These are phyloP conservation scores for Cenchrus fungigraminus DNA, from an alignment of 176 grass and related monocot genomes.

Conservation along the genomic window DNA sequence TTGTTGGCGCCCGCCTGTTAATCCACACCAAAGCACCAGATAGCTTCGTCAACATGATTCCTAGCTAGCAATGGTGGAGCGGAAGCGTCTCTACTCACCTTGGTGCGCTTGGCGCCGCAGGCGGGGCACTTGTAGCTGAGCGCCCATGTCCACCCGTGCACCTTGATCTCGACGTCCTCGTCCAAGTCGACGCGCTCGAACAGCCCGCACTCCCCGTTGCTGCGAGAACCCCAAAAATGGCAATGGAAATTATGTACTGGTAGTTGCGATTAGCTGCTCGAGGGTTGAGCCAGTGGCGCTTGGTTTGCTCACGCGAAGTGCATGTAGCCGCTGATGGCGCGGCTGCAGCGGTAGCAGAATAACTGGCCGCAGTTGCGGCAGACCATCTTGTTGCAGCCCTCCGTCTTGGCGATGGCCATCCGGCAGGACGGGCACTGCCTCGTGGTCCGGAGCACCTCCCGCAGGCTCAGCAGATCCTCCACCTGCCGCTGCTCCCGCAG, in stretches of 20 bases:
- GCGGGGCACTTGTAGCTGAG: constrained; percentile 22
- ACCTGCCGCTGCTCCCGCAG: neutral
- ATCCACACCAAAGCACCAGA: neutral
- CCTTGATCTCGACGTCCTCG: neutral
- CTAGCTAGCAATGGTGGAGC: neutral
- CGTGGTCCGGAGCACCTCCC: constrained; percentile 48
- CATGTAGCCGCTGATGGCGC: constrained; percentile 5
- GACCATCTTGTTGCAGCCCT: constrained; percentile 46
- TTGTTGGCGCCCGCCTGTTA: constrained; percentile 56
- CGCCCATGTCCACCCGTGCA: constrained; percentile 7
- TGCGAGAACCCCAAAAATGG: constrained; percentile 2
- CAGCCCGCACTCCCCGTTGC: constrained; percentile 23
- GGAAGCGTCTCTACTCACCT: neutral
- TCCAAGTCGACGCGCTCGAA: constrained; percentile 15
- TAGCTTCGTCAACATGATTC: neutral
- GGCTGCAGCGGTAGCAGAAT: constrained; percentile 32
- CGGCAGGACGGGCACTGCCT: constrained; percentile 52
- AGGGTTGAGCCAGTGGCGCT: neutral
- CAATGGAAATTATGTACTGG: neutral
- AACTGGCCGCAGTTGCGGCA: constrained; percentile 10
- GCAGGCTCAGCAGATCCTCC: constrained; percentile 41
- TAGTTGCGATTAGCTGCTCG: neutral
- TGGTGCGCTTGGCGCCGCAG: constrained; percentile 14
- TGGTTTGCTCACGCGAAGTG: constrained; percentile 7
- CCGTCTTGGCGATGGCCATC: constrained; percentile 48